Percentiles rank a stretch among this genome's conserved stretches.
phyloP scores from a whole-genome alignment of 2,329 filamentous ascomycete genomes.

The Aureobasidium sp. region DNA sequence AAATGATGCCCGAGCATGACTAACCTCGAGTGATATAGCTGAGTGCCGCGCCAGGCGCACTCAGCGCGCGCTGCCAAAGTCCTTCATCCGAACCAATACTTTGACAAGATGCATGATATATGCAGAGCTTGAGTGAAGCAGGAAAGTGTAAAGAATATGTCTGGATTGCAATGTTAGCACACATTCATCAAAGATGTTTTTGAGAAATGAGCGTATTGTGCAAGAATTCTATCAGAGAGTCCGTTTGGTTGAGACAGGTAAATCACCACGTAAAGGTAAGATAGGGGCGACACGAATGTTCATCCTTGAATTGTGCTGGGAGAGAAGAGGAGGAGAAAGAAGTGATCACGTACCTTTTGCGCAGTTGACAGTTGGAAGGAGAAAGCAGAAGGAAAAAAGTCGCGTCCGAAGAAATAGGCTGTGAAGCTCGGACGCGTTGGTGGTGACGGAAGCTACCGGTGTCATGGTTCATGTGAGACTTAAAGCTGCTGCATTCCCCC shows the following conservation, averaged over 20 bases:
- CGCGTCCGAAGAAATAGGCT: conserved; percentile 7
- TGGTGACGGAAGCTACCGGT: conserved; percentile 4
- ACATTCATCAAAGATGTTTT: conserved; percentile 6
- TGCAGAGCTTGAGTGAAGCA: conserved; percentile 3
- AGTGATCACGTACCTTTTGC: conserved; percentile 12
- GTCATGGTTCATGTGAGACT: conserved; percentile 1
- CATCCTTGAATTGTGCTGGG: conserved; percentile 32
- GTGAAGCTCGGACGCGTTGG: conserved; percentile 8
- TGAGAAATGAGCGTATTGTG: conserved; percentile 1
- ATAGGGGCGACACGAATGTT: conserved; percentile 54
- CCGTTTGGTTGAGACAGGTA: conserved; percentile 55
- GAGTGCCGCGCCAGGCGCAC: not conserved
- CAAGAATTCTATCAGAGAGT: conserved; percentile 40
- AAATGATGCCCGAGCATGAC: not conserved
- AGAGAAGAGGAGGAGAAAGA: not conserved
- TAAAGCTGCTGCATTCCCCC: conserved; percentile 11
- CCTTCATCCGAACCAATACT: not conserved
- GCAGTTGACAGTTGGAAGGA: not conserved
- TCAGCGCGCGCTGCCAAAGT: not conserved
- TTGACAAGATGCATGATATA: conserved; percentile 11
- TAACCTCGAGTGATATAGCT: not conserved
- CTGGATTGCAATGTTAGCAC: conserved; percentile 4
- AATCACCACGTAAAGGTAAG: conserved; percentile 50
- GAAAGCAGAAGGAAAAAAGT: conserved; percentile 1
- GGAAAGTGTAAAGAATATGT: conserved; percentile 1